These are phyloP conservation scores for Fistulinella cinereoalba DNA, from an alignment of 1,284 basidiomycete genomes.

Conservation along the genomic window DNA sequence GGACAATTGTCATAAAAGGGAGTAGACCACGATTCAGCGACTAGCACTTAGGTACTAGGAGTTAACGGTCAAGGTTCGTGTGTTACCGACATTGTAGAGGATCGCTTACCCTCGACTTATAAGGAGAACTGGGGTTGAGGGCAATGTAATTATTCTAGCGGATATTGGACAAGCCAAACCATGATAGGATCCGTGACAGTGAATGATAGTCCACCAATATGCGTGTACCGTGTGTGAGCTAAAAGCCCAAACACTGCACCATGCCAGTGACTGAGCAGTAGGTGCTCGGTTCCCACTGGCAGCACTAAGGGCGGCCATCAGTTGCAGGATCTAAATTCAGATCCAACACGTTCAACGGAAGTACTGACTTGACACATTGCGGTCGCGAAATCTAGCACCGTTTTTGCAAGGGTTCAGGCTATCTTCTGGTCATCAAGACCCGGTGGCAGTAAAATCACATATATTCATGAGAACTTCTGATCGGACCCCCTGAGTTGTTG, in stretches of 20 bases:
- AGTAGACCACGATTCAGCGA: slow-evolving; percentile 7
- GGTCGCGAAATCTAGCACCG: slow-evolving; percentile 2
- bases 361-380: slow-evolving; percentile 2
- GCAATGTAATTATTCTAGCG: background rate
- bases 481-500: slow-evolving; percentile 14
- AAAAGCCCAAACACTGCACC: slow-evolving; percentile 5
- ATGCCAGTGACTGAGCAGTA: background rate
- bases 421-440: no score
- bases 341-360: slow-evolving; percentile 1
- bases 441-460: no score
- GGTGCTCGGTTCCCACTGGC: background rate
- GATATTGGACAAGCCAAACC: slow-evolving; percentile 3
- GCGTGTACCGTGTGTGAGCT: slow-evolving; percentile 11
- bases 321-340: slow-evolving; percentile 3
- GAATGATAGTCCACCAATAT: no score
- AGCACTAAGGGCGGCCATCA: background rate
- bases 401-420: no score
- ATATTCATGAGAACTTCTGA: slow-evolving; percentile 23
- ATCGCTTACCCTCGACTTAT: background rate
- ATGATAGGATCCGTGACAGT: no score
- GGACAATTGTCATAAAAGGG: slow-evolving; percentile 25
- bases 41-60: background rate
- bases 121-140: slow-evolving; percentile 1
- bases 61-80: background rate
- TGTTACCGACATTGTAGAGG: background rate